A percentile compares a stretch with the other conserved stretches of the same genome.
phyloP scores from a whole-genome alignment of 2,329 filamentous ascomycete genomes.

The Zalaria obscura region DNA sequence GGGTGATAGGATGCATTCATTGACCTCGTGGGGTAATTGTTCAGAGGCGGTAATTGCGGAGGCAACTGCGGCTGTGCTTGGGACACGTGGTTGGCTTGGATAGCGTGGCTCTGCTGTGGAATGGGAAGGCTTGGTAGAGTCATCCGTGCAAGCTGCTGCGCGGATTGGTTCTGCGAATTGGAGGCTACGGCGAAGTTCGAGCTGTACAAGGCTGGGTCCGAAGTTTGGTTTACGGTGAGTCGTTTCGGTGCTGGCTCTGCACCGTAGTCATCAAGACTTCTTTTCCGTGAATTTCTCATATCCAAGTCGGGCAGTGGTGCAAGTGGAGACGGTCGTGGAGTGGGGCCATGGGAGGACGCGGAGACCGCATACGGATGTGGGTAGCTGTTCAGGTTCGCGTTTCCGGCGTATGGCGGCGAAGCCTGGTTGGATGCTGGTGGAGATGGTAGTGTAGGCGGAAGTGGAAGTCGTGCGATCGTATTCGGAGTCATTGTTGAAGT shows the following conservation, averaged over 20 bases:
- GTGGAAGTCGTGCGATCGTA: conserved; percentile 34
- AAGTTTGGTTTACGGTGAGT: conserved; percentile 6
- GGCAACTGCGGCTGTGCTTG: conserved; percentile 28
- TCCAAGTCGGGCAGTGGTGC: conserved; percentile 25
- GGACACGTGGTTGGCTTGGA: conserved; percentile 15
- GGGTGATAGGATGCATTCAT: conserved; percentile 66
- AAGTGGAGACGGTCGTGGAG: conserved; percentile 29
- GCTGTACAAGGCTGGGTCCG: too few relatives aligned
- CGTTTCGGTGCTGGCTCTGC: conserved; percentile 46
- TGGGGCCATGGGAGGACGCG: conserved; percentile 24
- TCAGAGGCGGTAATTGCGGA: conserved; percentile 45
- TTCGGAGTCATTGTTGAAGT: conserved; percentile 23
- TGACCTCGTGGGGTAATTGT: conserved; percentile 39
- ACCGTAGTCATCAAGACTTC: conserved; percentile 40
- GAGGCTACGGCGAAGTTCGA: not conserved
- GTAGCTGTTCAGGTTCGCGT: conserved; percentile 5
- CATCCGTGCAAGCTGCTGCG: conserved; percentile 18
- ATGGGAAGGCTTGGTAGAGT: conserved; percentile 60
- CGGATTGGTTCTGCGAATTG: not conserved
- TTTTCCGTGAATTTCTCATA: conserved; percentile 32
- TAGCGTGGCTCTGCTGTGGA: conserved; percentile 28
- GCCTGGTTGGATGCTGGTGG: conserved; percentile 35
- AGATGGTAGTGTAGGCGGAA: conserved; percentile 33
- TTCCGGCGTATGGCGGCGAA: conserved; percentile 31
- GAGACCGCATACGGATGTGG: conserved; percentile 25